Percentiles rank a stretch among this genome's conserved stretches.
These are phyloP conservation scores for Jatropha podagrica DNA, from an alignment of 441 rosid genomes.

Conservation along the genomic window DNA sequence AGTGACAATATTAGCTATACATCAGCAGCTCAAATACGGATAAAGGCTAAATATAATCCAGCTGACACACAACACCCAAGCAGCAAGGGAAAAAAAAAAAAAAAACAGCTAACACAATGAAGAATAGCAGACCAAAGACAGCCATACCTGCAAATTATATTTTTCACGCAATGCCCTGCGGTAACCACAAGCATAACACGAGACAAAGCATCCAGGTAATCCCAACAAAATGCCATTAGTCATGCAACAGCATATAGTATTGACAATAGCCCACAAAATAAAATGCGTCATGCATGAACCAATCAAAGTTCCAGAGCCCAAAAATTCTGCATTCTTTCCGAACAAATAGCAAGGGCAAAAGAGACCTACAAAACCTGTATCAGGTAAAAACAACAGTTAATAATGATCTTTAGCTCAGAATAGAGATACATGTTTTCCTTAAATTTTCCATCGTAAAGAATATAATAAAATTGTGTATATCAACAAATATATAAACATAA, in stretches of 20 bases:
- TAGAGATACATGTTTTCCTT: background rate
- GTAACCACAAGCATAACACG: conserved; percentile 91
- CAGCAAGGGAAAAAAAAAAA: conserved; percentile 1
- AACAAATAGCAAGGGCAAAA: conserved; percentile 86
- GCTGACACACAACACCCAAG: background rate
- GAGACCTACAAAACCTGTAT: conserved; percentile 70
- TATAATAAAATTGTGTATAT: background rate
- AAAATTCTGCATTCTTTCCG: conserved; percentile 77
- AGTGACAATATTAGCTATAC: no score
- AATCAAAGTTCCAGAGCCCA: conserved; percentile 84
- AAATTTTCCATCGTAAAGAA: background rate
- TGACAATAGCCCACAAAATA: conserved; percentile 69
- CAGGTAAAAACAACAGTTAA: background rate
- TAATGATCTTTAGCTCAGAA: conserved; percentile 1
- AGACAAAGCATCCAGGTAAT: conserved; percentile 80
- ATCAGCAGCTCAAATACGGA: conserved; percentile 1
- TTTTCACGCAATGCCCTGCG: conserved; percentile 70
- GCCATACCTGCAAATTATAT: conserved; percentile 68
- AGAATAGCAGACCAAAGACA: background rate
- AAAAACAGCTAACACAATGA: background rate
- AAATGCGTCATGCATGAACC: conserved; percentile 82
- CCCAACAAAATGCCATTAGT: conserved; percentile 72
- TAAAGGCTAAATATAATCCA: background rate
- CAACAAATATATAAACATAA: background rate
- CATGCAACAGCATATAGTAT: conserved; percentile 68